Percentiles rank a stretch among this genome's conserved stretches.
Conservation (phyloP, 2,329 filamentous ascomycete genomes). For the Beauveria sp. region DNA sequence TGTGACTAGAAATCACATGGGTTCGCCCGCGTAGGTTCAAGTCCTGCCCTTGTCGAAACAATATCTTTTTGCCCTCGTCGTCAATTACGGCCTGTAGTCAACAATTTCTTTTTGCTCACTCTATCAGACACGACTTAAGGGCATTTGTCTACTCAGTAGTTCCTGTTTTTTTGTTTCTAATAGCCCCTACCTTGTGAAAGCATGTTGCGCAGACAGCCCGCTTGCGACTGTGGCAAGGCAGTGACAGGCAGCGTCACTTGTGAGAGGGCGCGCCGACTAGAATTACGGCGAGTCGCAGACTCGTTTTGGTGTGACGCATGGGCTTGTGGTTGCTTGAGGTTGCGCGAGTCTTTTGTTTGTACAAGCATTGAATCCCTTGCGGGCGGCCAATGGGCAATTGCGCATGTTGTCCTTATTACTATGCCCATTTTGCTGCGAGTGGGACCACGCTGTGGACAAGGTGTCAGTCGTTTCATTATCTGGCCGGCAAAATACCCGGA, state of each 20-base stretch:
- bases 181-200: not conserved
- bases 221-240: no score
- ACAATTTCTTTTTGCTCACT: no score
- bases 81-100: not conserved
- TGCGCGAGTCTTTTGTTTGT: not conserved
- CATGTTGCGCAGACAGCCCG: not conserved
- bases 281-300: not conserved
- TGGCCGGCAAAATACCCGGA: no score
- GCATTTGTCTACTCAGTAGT: no score
- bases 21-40: constrained; percentile 11
- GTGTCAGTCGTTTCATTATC: no score
- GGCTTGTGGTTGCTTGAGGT: not conserved
- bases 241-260: not conserved
- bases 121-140: no score
- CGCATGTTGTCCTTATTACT: not conserved
- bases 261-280: not conserved
- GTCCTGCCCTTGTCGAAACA: constrained; percentile 2
- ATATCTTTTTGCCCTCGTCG: not conserved
- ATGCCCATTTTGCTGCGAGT: not conserved
- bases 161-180: no score
- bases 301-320: not conserved
- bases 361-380: not conserved
- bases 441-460: not conserved
- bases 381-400: not conserved
- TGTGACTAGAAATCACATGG: constrained; percentile 10